These are phyloP conservation scores for Aegilops umbellulata DNA, from an alignment of 176 grass and related monocot species.

Conservation along the genomic window DNA sequence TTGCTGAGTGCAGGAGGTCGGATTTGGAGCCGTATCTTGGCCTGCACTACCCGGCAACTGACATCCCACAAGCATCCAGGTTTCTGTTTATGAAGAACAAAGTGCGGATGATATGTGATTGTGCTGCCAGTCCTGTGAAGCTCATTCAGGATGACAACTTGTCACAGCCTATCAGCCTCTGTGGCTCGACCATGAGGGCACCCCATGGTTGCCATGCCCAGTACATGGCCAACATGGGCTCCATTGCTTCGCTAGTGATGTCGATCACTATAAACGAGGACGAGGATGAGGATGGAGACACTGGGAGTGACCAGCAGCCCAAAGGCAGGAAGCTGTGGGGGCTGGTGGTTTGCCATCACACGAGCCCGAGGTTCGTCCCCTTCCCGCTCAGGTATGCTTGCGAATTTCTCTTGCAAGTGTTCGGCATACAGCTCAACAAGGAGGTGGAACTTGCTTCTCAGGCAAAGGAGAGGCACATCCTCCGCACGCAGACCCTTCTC, in stretches of 20 bases:
- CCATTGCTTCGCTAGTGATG: constrained; percentile 87
- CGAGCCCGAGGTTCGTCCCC: constrained; percentile 72
- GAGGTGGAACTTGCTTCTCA: constrained; percentile 78
- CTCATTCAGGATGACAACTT: constrained; percentile 78
- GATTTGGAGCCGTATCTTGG: constrained; percentile 92
- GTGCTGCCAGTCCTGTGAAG: constrained; percentile 52
- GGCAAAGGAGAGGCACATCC: constrained; percentile 91
- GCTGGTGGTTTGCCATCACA: constrained; percentile 92
- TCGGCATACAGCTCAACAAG: constrained; percentile 87
- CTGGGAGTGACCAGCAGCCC: constrained; percentile 36
- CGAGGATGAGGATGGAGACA: constrained; percentile 52
- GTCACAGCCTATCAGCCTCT: constrained; percentile 61
- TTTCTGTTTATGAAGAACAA: constrained; percentile 99
- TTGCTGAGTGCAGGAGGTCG: constrained; percentile 80
- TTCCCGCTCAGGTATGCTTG: constrained; percentile 95
- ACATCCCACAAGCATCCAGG: constrained; percentile 85
- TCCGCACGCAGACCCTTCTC: constrained; percentile 76
- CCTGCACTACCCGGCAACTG: constrained; percentile 93
- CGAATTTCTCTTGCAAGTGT: constrained; percentile 96
- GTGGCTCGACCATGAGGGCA: constrained; percentile 83
- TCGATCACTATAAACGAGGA: constrained; percentile 81
- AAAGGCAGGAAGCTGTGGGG: constrained; percentile 88
- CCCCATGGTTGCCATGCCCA: constrained; percentile 90
- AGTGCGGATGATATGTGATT: constrained; percentile 92
- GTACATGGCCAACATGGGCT: constrained; percentile 99